These are phyloP conservation scores for Diaporthe sp. DNA, from an alignment of 2,329 filamentous ascomycete genomes.

Conservation along the genomic window DNA sequence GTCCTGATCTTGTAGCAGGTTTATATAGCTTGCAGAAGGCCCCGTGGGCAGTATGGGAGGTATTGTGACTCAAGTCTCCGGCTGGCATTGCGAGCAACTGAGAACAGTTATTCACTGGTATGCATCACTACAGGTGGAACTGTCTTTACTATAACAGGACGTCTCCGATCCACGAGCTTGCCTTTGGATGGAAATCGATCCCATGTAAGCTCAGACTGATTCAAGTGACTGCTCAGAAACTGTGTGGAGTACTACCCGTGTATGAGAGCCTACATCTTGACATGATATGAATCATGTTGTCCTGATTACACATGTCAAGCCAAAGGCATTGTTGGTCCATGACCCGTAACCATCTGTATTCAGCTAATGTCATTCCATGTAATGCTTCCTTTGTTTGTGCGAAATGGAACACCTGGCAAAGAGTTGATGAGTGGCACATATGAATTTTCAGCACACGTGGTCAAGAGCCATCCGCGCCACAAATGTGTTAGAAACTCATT, in stretches of 20 bases:
- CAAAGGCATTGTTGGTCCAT: background rate
- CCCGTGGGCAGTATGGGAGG: background rate
- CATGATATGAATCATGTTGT: background rate
- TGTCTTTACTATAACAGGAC: background rate
- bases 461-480: too few species aligned
- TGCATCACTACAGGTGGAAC: background rate
- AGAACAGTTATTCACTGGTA: background rate
- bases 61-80: background rate
- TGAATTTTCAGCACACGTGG: too few species aligned
- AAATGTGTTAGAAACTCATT: too few species aligned
- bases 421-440: too few species aligned
- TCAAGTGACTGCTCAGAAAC: background rate
- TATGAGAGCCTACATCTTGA: background rate
- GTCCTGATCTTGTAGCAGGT: background rate
- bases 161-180: background rate
- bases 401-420: too few species aligned
- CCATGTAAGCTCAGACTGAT: background rate
- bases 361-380: too few species aligned
- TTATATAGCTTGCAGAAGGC: background rate
- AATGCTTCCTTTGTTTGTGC: too few species aligned
- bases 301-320: background rate
- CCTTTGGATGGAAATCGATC: background rate
- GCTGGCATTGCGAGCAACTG: background rate
- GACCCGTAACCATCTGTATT: too few species aligned
- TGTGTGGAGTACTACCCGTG: background rate